Conservation (phyloP, 345 rosid genomes). For the Hibiscus trionum region DNA sequence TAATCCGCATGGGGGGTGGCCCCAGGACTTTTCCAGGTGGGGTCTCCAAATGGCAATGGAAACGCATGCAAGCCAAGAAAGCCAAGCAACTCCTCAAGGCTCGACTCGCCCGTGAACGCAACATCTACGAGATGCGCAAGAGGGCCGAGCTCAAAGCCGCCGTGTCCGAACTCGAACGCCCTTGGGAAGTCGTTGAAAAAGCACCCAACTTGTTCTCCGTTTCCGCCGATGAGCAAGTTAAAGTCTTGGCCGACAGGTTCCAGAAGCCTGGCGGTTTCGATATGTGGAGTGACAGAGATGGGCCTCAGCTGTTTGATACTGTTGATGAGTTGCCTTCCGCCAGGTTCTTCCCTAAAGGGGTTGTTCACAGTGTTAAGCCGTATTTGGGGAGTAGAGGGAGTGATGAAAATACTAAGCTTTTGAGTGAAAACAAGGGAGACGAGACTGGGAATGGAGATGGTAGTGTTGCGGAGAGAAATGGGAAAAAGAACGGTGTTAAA, state of each 20-base stretch:
- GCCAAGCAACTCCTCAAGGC: conserved; percentile 82
- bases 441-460: not conserved
- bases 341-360: conserved; percentile 80
- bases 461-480: conserved; percentile 2
- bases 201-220: conserved; percentile 74
- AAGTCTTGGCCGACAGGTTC: conserved; percentile 86
- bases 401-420: not conserved
- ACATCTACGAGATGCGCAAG: conserved; percentile 87
- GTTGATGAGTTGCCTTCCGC: conserved; percentile 68
- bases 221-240: conserved; percentile 67
- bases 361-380: conserved; percentile 68
- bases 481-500: conserved; percentile 10
- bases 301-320: conserved; percentile 54
- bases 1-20: conserved; percentile 85
- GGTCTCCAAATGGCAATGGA: conserved; percentile 91
- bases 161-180: conserved; percentile 81
- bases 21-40: conserved; percentile 86
- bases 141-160: conserved; percentile 86
- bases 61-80: conserved; percentile 84
- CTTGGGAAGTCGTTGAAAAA: conserved; percentile 69
- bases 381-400: conserved; percentile 17
- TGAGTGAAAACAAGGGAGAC: not conserved
- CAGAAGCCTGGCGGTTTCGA: conserved; percentile 87
- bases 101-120: conserved; percentile 64
- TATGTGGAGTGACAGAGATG: conserved; percentile 66